Base-by-base conservation (phyloP, 805 yeast genomes). In the Myxozyma neglecta region DNA sequence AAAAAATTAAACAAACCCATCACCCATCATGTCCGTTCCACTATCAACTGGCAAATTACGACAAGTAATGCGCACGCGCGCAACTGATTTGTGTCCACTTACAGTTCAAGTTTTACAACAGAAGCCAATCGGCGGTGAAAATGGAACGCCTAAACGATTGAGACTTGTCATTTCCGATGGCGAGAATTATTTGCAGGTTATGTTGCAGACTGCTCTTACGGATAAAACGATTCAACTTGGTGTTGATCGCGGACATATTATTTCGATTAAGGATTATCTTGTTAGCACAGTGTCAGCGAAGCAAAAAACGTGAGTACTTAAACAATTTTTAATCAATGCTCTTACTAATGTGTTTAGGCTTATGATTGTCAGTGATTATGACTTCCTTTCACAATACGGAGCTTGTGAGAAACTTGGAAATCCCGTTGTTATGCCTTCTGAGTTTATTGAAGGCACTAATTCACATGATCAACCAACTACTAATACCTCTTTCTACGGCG, bases 91-190 rank as follows among this genome's bases (percentile, higher is more conserved):
- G 44, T 43, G 36, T 14, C 43, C 57, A 14, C 24, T 60, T 24
- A 42, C 24, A 29, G 65, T 55, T 24, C 70, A 68, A 48, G 51
- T 68, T 14, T 56, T 68, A 39, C 60, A 57, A 53, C 55, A 57
- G 13, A 63, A 64, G 40, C 61, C 65, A 51, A 47, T 63, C 35
- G 29, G 36, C 32, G 54, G 56, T 18, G 56, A 32, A 24, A 48
- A 58, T 35, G 69, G 65, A 13, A 60, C 54, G 29, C 69, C 68
- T 6, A 50, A 49, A 13, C 63, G 70, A 7, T 40, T 60, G 29
- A 63, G 70, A 16, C 36, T 60, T 24, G 67, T 68, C 6, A 20
- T 67, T 24, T 64, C 69, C 8, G 70, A 68, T 42, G 64, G 68
- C 14, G 61, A 53, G 18, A 42, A 64, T 36, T 67, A 47, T 36